Percentiles rank a stretch among this genome's conserved stretches.
Evolutionary conservation across 345 rosid species (phyloP).

Genomic region (Syzygium grande): DNA sequence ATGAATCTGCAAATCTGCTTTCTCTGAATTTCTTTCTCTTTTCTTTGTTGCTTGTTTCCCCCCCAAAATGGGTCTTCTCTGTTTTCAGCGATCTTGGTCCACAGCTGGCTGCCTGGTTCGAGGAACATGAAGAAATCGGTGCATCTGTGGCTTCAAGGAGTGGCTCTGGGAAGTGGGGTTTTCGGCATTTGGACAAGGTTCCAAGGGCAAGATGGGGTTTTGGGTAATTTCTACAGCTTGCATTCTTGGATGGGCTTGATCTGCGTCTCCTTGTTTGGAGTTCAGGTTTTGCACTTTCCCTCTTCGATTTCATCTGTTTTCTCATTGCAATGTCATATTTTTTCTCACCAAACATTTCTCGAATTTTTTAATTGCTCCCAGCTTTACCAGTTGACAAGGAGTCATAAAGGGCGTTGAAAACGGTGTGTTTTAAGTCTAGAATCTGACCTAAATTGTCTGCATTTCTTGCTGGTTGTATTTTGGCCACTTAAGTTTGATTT

Average conservation of each 20-base stretch:
- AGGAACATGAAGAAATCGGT: conserved; percentile 75
- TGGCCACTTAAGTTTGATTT: not conserved
- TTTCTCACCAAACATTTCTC: not conserved
- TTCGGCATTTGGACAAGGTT: conserved; percentile 93
- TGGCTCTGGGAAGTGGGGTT: conserved; percentile 76
- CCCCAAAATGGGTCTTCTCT: not conserved
- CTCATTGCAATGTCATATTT: not conserved
- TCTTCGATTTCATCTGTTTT: not conserved
- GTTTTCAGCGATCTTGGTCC: conserved; percentile 66
- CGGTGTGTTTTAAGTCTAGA: not conserved
- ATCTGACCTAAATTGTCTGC: not conserved
- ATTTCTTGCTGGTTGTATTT: not conserved
- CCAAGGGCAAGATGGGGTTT: conserved; percentile 44
- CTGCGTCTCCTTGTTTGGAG: conserved; percentile 74
- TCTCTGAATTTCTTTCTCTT: not conserved
- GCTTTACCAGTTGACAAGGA: not conserved
- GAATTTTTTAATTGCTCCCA: not conserved
- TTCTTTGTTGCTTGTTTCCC: not conserved
- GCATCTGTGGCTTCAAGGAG: conserved; percentile 78
- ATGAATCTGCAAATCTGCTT: not conserved
- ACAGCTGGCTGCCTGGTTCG: conserved; percentile 91
- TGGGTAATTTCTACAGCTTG: conserved; percentile 79
- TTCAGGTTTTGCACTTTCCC: conserved; percentile 46
- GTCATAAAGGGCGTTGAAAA: not conserved
- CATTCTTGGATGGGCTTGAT: conserved; percentile 99